Base-by-base conservation (phyloP, 139 green algal genomes). In the Limnomonas spitsbergensis region DNA sequence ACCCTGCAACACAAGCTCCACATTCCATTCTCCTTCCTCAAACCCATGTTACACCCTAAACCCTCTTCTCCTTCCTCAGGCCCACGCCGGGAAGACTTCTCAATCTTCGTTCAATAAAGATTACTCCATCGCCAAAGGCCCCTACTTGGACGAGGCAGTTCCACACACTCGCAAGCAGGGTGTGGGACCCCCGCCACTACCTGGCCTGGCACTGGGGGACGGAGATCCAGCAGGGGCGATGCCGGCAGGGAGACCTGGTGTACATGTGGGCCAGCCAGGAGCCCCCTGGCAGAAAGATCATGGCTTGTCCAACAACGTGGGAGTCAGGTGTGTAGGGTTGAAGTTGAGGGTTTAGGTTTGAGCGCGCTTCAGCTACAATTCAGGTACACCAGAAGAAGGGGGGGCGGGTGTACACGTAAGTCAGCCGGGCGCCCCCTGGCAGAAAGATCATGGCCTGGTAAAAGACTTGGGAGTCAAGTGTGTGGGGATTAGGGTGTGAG, bases 81-180 rank as follows among this genome's bases (percentile, higher is more conserved):
- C 26, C 2, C 40, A 4, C 36, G 72, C 2, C 39, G 1, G 36
- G 4, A n/a, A 31, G 40, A 40, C 27, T 2, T 40, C 3, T 38
- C 39, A 27, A 53, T 54, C 36, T 53, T 54, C 70, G 27, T 66
- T 56, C 37, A 77, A 77, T 37, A 40, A 47, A 61, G 47, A 61
- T 20, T 20, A 61, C 20, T 29, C 47, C 14, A 20, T 61, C 47
- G 47, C 47, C 14, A 61, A 61, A 61, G 47, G 47, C 20, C 47
- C 47, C 14, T 61, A 61, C 20, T 20, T 61, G 14, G 47, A 61
- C 47, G 47, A 61, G 14, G 47, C 20, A 20, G 14, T 61, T 29
- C 47, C 47, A 29, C 47, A 61, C 20, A 20, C 47, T n/a, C n/a
- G n/a, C 14, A 61, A 20, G 47, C 47, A 61, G 20, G 20, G 47